Evolutionary conservation across 495 filamentous ascomycete genomes (phyloP), one percentile per base, ranked within the genome.

Genomic region (Penicillium turbatum): DNA sequence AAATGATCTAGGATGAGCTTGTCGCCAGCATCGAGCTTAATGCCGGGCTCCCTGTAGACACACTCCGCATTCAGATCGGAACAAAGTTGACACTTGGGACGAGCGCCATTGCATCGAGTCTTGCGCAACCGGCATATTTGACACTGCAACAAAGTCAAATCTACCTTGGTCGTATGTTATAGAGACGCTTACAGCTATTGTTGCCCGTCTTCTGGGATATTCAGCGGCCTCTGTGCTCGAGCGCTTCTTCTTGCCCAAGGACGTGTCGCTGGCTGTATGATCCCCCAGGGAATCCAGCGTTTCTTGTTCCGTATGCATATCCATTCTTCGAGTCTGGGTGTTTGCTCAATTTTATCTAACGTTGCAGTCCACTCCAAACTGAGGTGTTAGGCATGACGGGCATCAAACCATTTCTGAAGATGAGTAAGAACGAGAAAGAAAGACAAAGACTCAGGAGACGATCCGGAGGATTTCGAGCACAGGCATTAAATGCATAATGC

Each of bases 1-100:
- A 92, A 72, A 42, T 85, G 84, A 59, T 91, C 88, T 19, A 92
- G 73, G 52, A 92, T 92, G 36, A 91, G 79, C 64, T 89, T 91
- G 69, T 91, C 88, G 50, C 88, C 88, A 27, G 88, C 87, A 67
- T 91, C 88, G 26, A 91, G 83, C 67, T 92, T 92, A 72, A 91
- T 90, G 5, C 88, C 88, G 13, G 88, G 88, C 67, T 92, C 88
- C 40, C 88, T 80, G 63, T 92, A 92, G 53, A 89, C 79, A 66
- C 88, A 92, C 54, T 91, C 88, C 13, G 86, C 88, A 54, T 88
- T 85, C 36, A 92, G 75, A 64, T 91, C 88, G 13, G 84, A 84
- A 68, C 88, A 92, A 15, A 92, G 82, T 67, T 87, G 84, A 65
- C 88, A 92, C 68, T 89, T 90, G 12, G 88, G 88, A 52, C 88